Evolutionary conservation across 2,329 filamentous ascomycete species (phyloP).

Genomic region (Ambrosiella beaveri): DNA sequence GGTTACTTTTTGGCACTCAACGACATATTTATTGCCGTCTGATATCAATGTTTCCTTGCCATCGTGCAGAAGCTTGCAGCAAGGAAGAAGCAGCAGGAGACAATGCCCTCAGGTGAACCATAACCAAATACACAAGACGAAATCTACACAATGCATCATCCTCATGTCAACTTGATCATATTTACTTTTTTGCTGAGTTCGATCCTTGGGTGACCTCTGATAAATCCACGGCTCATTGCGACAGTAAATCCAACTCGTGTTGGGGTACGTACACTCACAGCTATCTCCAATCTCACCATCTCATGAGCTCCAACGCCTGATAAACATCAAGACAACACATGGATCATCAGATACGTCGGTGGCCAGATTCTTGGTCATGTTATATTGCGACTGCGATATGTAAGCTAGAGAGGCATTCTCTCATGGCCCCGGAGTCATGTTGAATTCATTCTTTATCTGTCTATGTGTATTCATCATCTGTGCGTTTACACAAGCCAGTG

Average conservation of each 20-base stretch:
- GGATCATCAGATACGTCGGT: background rate
- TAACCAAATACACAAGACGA: background rate
- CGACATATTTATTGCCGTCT: background rate
- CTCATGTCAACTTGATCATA: background rate
- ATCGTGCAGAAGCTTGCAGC: background rate
- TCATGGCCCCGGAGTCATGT: no score
- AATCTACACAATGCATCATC: background rate
- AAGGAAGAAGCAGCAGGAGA: background rate
- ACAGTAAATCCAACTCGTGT: no score
- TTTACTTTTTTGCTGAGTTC: background rate
- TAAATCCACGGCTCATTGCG: no score
- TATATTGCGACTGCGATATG: background rate
- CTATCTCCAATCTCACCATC: background rate
- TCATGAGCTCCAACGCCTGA: background rate
- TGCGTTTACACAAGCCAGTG: no score
- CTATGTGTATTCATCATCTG: no score
- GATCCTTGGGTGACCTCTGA: background rate
- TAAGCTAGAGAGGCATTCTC: background rate
- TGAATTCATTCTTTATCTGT: no score
- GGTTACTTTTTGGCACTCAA: background rate
- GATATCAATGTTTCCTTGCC: constrained; percentile 1
- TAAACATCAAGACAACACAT: background rate
- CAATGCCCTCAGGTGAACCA: background rate
- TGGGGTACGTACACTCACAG: no score
- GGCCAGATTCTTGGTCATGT: background rate